Percentiles rank a stretch among this genome's conserved stretches.
Conservation (phyloP, 2,329 filamentous ascomycete species). For the Xylariomycetidae sp. region DNA sequence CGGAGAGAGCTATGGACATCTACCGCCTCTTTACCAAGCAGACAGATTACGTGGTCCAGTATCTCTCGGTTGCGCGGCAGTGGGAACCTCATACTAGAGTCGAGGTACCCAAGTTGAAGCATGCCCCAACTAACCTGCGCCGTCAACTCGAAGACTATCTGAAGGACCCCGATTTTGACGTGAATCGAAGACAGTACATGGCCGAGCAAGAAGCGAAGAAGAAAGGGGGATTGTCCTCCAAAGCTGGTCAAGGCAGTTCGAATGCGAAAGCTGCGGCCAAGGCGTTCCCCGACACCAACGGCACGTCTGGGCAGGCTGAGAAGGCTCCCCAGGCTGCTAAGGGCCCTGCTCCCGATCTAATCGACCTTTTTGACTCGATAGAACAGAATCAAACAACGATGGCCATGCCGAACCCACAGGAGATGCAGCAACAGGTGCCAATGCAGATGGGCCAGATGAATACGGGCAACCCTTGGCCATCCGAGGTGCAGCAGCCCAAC, state of each 20-base stretch:
- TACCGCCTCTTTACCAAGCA: conserved; percentile 90
- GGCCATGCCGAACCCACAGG: conserved; percentile 42
- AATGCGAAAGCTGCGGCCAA: conserved; percentile 35
- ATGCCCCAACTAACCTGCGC: conserved; percentile 87
- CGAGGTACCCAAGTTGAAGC: conserved; percentile 94
- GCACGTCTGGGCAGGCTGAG: conserved; percentile 26
- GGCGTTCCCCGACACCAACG: conserved; percentile 35
- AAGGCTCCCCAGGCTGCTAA: conserved; percentile 47
- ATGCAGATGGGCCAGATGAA: conserved; percentile 25
- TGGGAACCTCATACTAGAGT: conserved; percentile 89
- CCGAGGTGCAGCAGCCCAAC: conserved; percentile 26
- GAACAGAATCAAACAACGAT: conserved; percentile 79
- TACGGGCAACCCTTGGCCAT: conserved; percentile 33
- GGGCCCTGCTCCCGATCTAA: conserved; percentile 69
- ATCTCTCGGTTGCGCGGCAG: conserved; percentile 77
- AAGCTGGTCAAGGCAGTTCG: conserved; percentile 28
- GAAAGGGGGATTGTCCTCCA: conserved; percentile 34
- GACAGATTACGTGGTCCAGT: conserved; percentile 88
- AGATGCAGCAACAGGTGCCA: conserved; percentile 29
- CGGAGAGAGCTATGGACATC: conserved; percentile 83
- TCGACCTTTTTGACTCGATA: conserved; percentile 92
- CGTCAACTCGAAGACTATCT: conserved; percentile 91
- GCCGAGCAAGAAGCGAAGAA: conserved; percentile 74
- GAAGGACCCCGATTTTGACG: conserved; percentile 89
- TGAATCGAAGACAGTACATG: conserved; percentile 86